These are phyloP conservation scores for Scalesia atractyloides DNA, from an alignment of 129 eudicot genomes.

Conservation along the genomic window DNA sequence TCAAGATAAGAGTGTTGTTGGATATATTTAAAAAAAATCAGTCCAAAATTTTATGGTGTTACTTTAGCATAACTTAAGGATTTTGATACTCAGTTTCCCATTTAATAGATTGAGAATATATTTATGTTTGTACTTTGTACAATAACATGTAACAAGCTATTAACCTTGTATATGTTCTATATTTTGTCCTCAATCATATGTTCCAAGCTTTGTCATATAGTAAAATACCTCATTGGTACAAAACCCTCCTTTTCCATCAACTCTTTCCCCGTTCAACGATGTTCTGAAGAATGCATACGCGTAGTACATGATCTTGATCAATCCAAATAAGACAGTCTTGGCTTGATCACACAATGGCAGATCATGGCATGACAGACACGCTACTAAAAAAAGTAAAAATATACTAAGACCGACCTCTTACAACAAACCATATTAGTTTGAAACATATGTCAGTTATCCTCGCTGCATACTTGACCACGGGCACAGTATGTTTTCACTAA, in stretches of 20 bases:
- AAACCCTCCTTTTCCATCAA: neutral
- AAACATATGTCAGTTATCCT: slow-evolving; percentile 38
- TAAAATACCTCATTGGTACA: slow-evolving; percentile 11
- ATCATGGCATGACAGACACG: slow-evolving; percentile 35
- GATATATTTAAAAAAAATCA: neutral
- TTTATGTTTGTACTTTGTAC: neutral
- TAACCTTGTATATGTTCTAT: slow-evolving; percentile 21
- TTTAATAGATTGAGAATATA: neutral
- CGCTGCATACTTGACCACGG: slow-evolving; percentile 45
- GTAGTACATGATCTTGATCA: slow-evolving; percentile 1
- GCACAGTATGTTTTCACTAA: slow-evolving; percentile 57
- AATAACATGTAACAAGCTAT: neutral
- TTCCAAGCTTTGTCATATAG: slow-evolving; percentile 33
- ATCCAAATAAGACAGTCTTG: neutral
- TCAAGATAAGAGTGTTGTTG: neutral
- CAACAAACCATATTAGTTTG: slow-evolving; percentile 29
- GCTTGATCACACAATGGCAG: slow-evolving; percentile 45
- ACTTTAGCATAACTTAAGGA: neutral
- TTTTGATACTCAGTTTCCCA: neutral
- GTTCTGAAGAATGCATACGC: neutral
- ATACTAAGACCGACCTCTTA: slow-evolving; percentile 26
- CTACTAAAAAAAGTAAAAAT: slow-evolving; percentile 44
- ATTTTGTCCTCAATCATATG: slow-evolving; percentile 24
- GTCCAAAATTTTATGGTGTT: neutral
- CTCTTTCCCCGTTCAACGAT: neutral